Percentiles rank a stretch among this genome's conserved stretches.
Evolutionary conservation across 75 land plant species (phyloP).

Genomic region (Sequoiadendron giganteum): DNA sequence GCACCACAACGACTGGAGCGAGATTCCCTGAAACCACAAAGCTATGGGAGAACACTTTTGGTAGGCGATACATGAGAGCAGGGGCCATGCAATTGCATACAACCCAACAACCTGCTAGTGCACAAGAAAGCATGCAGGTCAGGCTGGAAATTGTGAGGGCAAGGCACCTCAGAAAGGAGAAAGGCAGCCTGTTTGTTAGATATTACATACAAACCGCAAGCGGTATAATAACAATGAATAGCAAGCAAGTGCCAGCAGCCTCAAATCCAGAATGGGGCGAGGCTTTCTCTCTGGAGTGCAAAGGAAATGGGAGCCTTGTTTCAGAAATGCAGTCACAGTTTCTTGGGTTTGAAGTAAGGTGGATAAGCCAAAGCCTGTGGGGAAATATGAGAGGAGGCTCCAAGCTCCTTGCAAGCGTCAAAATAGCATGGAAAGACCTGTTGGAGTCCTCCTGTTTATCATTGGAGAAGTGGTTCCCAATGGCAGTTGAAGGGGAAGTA

Average conservation of each 20-base stretch:
- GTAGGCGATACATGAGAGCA: conserved; percentile 65
- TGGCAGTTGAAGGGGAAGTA: background rate
- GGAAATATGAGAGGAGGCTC: conserved; percentile 15
- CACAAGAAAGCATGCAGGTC: background rate
- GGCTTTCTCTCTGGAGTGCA: conserved; percentile 27
- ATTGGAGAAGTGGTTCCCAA: conserved; percentile 29
- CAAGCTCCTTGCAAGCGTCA: conserved; percentile 28
- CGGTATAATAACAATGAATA: background rate
- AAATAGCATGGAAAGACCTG: conserved; percentile 32
- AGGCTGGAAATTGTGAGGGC: conserved; percentile 2
- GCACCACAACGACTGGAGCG: conserved; percentile 60
- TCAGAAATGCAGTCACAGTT: conserved; percentile 7
- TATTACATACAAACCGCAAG: conserved; percentile 1
- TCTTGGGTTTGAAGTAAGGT: conserved; percentile 39
- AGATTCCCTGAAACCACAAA: conserved; percentile 63
- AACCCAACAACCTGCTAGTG: background rate
- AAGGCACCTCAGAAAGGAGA: conserved; percentile 5
- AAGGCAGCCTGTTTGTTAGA: background rate
- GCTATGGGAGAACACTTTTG: conserved; percentile 72
- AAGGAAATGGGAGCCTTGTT: conserved; percentile 1
- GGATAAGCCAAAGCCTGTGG: conserved; percentile 13
- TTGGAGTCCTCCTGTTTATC: conserved; percentile 16
- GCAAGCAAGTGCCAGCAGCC: conserved; percentile 2
- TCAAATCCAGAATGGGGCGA: background rate
- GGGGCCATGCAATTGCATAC: conserved; percentile 46